Percentiles rank a stretch among this genome's conserved stretches.
Conservation (phyloP, 768 basidiomycete genomes). For the Boletus subcaerulescens region DNA sequence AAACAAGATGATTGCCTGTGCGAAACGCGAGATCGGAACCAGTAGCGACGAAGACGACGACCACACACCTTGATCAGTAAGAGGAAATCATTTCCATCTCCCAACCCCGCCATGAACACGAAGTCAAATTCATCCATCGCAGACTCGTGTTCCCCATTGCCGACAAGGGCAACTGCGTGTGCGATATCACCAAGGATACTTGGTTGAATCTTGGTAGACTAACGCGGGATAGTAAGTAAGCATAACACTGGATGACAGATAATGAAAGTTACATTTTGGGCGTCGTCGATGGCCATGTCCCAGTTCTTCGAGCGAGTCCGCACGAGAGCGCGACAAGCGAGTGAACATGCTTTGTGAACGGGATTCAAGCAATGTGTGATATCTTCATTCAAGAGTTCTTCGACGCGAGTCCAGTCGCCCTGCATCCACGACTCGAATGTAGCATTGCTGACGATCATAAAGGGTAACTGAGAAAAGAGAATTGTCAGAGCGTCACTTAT, state of each 20-base stretch:
- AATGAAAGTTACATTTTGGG: background rate
- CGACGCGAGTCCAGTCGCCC: background rate
- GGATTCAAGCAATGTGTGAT: background rate
- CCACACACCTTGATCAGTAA: conserved; percentile 6
- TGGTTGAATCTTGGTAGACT: conserved; percentile 2
- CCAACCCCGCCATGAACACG: background rate
- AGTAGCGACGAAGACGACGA: background rate
- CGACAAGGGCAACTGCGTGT: background rate
- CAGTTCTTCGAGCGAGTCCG: background rate
- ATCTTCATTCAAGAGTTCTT: background rate
- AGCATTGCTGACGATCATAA: background rate
- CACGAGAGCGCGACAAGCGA: background rate
- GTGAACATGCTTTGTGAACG: background rate
- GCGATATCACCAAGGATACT: conserved; percentile 11
- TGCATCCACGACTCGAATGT: background rate
- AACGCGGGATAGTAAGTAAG: background rate
- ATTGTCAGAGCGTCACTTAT: background rate
- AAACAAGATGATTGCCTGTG: conserved; percentile 1
- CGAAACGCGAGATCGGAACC: background rate
- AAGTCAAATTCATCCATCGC: conserved; percentile 1
- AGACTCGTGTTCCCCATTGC: background rate
- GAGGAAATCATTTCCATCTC: background rate
- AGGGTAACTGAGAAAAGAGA: background rate
- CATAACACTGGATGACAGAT: too few species aligned
- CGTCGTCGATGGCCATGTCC: conserved; percentile 3